Conservation (phyloP, 2,329 filamentous ascomycete species). For the Pestalotiopsis fici region DNA sequence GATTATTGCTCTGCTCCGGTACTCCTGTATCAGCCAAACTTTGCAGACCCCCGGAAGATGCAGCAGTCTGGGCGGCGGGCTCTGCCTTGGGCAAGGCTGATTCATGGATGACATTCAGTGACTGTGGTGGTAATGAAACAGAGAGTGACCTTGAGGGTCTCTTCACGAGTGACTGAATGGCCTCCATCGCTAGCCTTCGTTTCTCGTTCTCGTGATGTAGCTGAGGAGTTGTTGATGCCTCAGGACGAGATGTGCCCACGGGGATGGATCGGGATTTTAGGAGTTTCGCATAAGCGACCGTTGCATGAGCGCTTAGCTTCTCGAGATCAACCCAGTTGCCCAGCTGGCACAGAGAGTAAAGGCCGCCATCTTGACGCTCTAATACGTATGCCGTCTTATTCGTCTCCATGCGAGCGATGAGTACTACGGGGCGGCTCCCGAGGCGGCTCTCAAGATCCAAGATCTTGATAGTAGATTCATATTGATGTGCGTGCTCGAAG, state of each 20-base stretch:
- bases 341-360: constrained; percentile 71
- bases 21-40: neutral
- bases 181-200: constrained; percentile 62
- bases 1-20: neutral
- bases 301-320: constrained; percentile 51
- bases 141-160: constrained; percentile 49
- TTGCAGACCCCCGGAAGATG: neutral
- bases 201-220: constrained; percentile 53
- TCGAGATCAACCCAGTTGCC: constrained; percentile 66
- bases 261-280: constrained; percentile 29
- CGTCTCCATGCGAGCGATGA: constrained; percentile 62
- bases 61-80: constrained; percentile 10
- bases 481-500: constrained; percentile 55
- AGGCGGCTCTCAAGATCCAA: constrained; percentile 65
- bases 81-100: constrained; percentile 12
- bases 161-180: constrained; percentile 62
- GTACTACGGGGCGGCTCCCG: constrained; percentile 52
- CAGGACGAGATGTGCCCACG: constrained; percentile 14
- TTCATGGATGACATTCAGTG: constrained; percentile 12
- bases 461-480: constrained; percentile 63
- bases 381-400: constrained; percentile 59
- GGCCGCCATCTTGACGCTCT: constrained; percentile 62
- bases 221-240: constrained; percentile 42
- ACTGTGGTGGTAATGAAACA: constrained; percentile 29
- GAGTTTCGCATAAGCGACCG: constrained; percentile 39